Evolutionary conservation across 2,329 filamentous ascomycete species (phyloP), one percentile per base, ranked within the genome.

Genomic region (Lecanicillium sp.): DNA sequence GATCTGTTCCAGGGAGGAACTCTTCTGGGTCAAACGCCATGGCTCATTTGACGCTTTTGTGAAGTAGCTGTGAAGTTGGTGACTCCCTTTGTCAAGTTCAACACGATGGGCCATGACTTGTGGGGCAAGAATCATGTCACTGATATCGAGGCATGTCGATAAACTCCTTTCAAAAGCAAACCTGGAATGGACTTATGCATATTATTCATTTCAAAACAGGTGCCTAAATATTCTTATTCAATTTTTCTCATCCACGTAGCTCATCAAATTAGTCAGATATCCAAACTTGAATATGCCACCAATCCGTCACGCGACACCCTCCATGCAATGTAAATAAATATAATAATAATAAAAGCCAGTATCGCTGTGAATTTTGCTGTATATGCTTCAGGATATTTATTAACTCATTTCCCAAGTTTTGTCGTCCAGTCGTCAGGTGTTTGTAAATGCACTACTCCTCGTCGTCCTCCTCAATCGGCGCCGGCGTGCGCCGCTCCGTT

Each of bases 391-490:
- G 26, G 8, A 17, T 15, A 21, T 19, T 48, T 44, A 17, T 23
- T 33, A 42, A 42, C 23, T 42, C 38, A 35, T 41, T 20, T 40
- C 19, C n/a, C n/a, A 48, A 33, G 15, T 26, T 48, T 39, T 42
- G 7, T 48, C 45, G 37, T 42, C 32, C 24, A 48, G 10, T 42
- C 38, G 21, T 39, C 20, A 23, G 14, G 14, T 11, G 8, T 27
- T 17, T 15, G 8, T 7, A 19, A 7, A 27, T 35, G 21, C 36
- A 35, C 15, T 48, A 60, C 54, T 90, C 91, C 29, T 89, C 71
- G 0, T 75, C 71, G 56, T 91, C 87, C 61, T 88, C 84, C 58
- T 85, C 81, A 48, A 89, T 86, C 5, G 81, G 78, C 12, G 84
- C 85, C 1, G 86, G 86, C 17, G 84, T 88, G 51, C 83, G 74